Base-by-base conservation (phyloP, 2,329 filamentous ascomycete genomes). In the Scortechinia acanthostroma region DNA sequence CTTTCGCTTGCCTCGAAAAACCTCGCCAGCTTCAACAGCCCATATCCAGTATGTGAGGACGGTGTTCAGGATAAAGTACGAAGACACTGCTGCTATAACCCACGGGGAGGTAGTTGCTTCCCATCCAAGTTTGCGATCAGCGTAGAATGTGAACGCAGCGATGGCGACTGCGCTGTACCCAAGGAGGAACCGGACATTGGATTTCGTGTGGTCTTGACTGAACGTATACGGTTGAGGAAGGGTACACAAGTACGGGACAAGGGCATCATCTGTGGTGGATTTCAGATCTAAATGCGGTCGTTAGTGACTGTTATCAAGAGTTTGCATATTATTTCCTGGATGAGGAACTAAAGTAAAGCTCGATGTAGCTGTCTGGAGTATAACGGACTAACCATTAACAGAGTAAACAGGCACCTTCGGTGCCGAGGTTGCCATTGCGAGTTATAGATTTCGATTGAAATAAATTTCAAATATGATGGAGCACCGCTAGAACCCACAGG, bases 401-500 rank as follows among this genome's bases (percentile, higher is more conserved):
- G 35, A 40, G 17, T 40, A 40, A 17, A 40, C 35, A 19, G 35
- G 35, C 35, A 40, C 35, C 17, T 40, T 40, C 6, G 35, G 14
- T 30, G 25, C n/a, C n/a, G n/a, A n/a, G 25, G 25, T 40, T 17
- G 35, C 35, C 35, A 40, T 40, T 40, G 10, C 20, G 35, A 13
- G 6, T 15, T 10, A 13, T 40, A 13, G 17, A 30, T 30, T 30
- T 10, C 25, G n/a, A 30, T 30, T 30, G n/a, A 30, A n/a, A 30
- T 30, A 30, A 30, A n/a, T n/a, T n/a, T 30, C 25, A 30, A 30
- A 30, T 30, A n/a, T n/a, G n/a, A n/a, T n/a, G n/a, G n/a, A n/a
- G n/a, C n/a, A n/a, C n/a, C n/a, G n/a, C n/a, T n/a, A n/a, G n/a
- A n/a, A n/a, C n/a, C n/a, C n/a, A n/a, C n/a, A n/a, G n/a, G n/a